Base-by-base conservation (phyloP, 2,329 filamentous ascomycete species). In the Sporothrix sp. region DNA sequence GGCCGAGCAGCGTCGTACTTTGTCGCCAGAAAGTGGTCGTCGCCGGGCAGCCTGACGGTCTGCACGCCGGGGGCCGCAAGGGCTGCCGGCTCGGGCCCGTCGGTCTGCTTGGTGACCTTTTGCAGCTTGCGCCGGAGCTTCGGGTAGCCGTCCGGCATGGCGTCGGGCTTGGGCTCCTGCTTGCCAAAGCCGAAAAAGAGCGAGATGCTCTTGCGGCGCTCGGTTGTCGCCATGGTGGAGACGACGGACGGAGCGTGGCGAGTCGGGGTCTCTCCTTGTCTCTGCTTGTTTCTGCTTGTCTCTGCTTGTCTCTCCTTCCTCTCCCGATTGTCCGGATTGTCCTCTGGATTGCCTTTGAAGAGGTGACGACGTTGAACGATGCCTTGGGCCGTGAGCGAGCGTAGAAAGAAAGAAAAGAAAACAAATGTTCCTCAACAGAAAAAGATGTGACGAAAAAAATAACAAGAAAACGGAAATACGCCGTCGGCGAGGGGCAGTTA, bases 61-160 rank as follows among this genome's bases (percentile, higher is more conserved):
- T 52, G 49, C 9, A 52, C 38, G 46, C 45, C 39, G 21, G 39
- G 35, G 7, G n/a, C 27, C 7, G 35, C 51, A 4, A 43, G 48
- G 1, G 40, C 47, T 5, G 42, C 51, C 1, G 40, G 13, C 4
- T 38, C 25, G 32, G 16, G 10, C 10, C n/a, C 32, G 18, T 53
- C 51, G 37, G 46, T 39, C 32, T 60, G 58, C 51, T 57, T 61
- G 25, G 55, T 33, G 42, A 62, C 48, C 47, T 67, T 68, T 28
- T 65, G 65, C 20, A 66, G 60, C 57, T 63, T 66, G 40, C 58
- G 63, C 38, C 63, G 61, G 42, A 62, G 56, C 48, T 57, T 63
- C 0, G 58, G 56, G 11, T 46, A n/a, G 28, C 20, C 33, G 20
- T 45, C 48, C 2, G 20, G 28, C 21, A 16, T 27, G 4, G 25